Percentiles rank a stretch among this genome's conserved stretches.
Conservation (phyloP, 2,329 filamentous ascomycete genomes). For the Monosporascus cannonballus region DNA sequence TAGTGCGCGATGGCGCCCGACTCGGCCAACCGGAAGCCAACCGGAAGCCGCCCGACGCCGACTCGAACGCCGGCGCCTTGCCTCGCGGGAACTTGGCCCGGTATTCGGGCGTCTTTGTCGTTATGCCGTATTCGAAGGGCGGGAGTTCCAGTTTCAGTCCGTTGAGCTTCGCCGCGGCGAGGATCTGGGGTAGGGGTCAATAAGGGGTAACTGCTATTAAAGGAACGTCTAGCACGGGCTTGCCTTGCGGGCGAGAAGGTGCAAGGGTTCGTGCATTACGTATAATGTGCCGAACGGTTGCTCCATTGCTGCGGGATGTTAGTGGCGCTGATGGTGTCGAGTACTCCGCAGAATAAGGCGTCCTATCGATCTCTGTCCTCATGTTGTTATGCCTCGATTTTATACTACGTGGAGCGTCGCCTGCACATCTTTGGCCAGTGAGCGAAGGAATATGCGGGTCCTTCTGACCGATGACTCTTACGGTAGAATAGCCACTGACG, state of each 20-base stretch:
- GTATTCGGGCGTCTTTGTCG: conserved; percentile 28
- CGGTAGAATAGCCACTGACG: no score
- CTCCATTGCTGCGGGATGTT: not conserved
- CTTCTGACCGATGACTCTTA: no score
- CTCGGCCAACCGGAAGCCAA: conserved; percentile 29
- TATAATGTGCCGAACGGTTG: not conserved
- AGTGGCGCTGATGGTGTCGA: no score
- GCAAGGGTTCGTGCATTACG: not conserved
- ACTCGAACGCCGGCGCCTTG: conserved; percentile 31
- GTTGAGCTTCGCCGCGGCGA: conserved; percentile 15
- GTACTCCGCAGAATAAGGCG: no score
- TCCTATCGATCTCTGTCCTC: no score
- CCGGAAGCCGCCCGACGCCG: conserved; percentile 9
- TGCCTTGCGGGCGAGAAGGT: not conserved
- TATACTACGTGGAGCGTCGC: no score
- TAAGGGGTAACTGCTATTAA: not conserved
- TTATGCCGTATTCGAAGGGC: conserved; percentile 24
- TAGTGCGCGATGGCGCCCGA: conserved; percentile 31
- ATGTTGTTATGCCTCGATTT: no score
- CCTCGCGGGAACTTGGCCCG: conserved; percentile 31
- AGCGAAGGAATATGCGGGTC: no score
- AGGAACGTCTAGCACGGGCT: not conserved
- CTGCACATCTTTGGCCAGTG: no score
- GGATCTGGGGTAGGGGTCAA: not conserved
- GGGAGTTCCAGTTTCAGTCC: conserved; percentile 8